Conservation (phyloP, 164 flowering plant species). For the Paratinospora sagittata region DNA sequence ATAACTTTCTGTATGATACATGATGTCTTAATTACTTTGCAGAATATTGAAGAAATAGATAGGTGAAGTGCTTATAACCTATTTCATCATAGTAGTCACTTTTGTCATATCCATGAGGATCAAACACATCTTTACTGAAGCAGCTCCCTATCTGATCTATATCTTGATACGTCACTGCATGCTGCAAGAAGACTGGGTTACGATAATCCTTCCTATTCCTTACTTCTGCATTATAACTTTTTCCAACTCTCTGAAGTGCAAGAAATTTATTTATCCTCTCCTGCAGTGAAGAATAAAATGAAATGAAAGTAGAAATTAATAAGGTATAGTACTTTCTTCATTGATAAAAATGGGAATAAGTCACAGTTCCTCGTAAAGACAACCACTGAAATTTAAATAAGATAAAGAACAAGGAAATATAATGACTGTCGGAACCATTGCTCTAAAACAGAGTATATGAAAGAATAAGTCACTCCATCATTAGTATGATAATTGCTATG, state of each 20-base stretch:
- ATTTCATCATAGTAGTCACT: constrained; percentile 86
- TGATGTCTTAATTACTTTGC: neutral
- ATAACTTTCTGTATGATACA: neutral
- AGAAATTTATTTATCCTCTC: constrained; percentile 80
- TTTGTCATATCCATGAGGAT: constrained; percentile 91
- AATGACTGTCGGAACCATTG: no score
- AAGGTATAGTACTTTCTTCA: neutral
- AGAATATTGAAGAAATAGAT: neutral
- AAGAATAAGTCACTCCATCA: neutral
- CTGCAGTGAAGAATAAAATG: constrained; percentile 34
- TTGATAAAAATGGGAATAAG: neutral
- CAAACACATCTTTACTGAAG: constrained; percentile 95
- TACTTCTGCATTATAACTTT: constrained; percentile 90
- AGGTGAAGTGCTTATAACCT: constrained; percentile 44
- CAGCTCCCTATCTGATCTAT: constrained; percentile 94
- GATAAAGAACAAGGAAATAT: neutral
- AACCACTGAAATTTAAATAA: neutral
- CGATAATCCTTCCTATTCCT: constrained; percentile 88
- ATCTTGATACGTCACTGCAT: constrained; percentile 90
- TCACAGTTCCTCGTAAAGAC: neutral
- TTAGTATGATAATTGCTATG: neutral
- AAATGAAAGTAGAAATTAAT: neutral
- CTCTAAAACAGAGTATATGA: neutral
- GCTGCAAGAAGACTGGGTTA: constrained; percentile 88
- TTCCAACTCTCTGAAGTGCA: constrained; percentile 61